These are phyloP conservation scores for Penicillium alfredii DNA, from an alignment of 495 filamentous ascomycete species.

Conservation along the genomic window DNA sequence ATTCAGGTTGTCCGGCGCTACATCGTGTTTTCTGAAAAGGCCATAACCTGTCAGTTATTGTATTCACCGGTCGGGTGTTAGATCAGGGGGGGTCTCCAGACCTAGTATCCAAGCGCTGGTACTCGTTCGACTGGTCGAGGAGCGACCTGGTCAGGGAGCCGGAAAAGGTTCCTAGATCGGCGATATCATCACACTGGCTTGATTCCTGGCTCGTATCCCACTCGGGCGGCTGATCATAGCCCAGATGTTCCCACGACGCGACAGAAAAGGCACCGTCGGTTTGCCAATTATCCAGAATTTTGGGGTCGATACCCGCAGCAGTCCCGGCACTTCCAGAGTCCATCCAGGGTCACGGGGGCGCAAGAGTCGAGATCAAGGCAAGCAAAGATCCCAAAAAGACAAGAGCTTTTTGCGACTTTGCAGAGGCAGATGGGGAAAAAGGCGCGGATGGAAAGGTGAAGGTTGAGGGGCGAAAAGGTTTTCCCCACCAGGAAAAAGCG, in stretches of 20 bases:
- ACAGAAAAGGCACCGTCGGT: conserved; percentile 34
- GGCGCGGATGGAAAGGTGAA: conserved; percentile 2
- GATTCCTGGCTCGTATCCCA: conserved; percentile 43
- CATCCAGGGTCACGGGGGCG: conserved; percentile 34
- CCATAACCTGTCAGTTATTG: no score
- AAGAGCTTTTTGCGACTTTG: conserved; percentile 15
- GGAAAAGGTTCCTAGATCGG: conserved; percentile 30
- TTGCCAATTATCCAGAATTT: conserved; percentile 44
- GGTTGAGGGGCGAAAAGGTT: conserved; percentile 20
- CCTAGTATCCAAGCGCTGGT: conserved; percentile 22
- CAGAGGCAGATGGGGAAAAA: neutral
- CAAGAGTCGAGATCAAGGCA: conserved; percentile 9
- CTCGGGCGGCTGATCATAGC: conserved; percentile 38
- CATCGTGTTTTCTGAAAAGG: conserved; percentile 25
- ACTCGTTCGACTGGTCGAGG: conserved; percentile 23
- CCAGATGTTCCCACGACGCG: conserved; percentile 36
- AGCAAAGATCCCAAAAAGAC: conserved; percentile 21
- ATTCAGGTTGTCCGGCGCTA: conserved; percentile 30
- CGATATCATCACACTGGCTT: conserved; percentile 38
- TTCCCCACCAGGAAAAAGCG: no score
- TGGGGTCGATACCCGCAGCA: conserved; percentile 46
- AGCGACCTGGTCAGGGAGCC: conserved; percentile 25
- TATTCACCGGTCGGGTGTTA: no score
- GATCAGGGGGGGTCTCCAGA: conserved; percentile 15
- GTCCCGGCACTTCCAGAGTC: conserved; percentile 39